Evolutionary conservation across 2,329 filamentous ascomycete genomes (phyloP), one percentile per base, ranked within the genome.

Genomic region (Colletotrichum magnum): DNA sequence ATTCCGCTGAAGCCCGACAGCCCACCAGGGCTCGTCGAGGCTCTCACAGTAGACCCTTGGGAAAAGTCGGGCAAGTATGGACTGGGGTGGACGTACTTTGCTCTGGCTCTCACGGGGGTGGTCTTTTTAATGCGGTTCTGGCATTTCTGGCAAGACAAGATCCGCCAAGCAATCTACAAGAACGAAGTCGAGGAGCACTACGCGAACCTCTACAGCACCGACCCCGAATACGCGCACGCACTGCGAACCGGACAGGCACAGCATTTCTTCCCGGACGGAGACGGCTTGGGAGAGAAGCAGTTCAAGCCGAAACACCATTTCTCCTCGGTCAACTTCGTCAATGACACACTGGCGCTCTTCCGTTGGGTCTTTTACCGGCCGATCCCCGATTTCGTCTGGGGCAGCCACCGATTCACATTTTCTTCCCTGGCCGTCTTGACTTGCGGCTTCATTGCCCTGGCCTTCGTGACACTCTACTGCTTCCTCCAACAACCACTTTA

Each of bases 61-160:
- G 87, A 79, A 28, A 83, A 94, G 76, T 91, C 94, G 24, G 93
- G 92, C 52, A 97, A 97, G 83, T 97, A 98, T 82, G 94, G 88
- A 2, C 82, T 94, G 59, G 94, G 92, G 66, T 97, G 94, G 90
- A 94, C 95, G 15, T 97, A 97, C 80, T 97, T 97, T 76, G 90
- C 92, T 60, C 79, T 97, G 57, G 89, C 91, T 58, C 79, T 98
- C 69, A 86, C 95, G 72, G 86, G 88, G 32, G 75, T 89, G 62
- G 90, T 95, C 5, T 82, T 92, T 12, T 75, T 92, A 12, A 85
- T 95, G 77, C 90, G 94, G 73, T 86, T 93, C 77, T 97, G 95
- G 86, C 93, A 97, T 80, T 91, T 92, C 74, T 97, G 94, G 92
- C 94, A 95, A 74, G 95, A 98, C 84, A 97, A 96, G 83, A 94